Evolutionary conservation across 257 asterid species (phyloP).

Genomic region (Primulina eburnea): DNA sequence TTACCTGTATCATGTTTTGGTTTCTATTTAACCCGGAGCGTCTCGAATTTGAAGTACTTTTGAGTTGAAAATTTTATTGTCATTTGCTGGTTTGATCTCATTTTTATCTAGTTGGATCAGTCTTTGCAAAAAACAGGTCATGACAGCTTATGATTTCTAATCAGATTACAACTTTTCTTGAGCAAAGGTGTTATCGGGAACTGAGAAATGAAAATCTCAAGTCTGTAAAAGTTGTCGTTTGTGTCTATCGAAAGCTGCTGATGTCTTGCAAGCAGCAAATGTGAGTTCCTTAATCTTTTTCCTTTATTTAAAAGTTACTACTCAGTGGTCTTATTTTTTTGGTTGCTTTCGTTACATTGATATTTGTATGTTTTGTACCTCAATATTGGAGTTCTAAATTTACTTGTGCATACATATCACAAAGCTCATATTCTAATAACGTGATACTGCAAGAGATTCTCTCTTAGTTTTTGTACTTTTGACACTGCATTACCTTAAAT

Average conservation of each 20-base stretch:
- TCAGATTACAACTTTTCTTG: slow-evolving; percentile 73
- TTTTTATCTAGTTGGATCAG: slow-evolving; percentile 1
- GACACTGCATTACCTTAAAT: slow-evolving; percentile 1
- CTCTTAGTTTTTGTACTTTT: slow-evolving; percentile 1
- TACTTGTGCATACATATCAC: background rate
- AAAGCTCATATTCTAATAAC: background rate
- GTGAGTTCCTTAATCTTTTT: slow-evolving; percentile 48
- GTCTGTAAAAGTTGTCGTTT: slow-evolving; percentile 57
- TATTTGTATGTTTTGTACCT: slow-evolving; percentile 14
- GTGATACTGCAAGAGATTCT: background rate
- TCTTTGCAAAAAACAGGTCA: slow-evolving; percentile 6
- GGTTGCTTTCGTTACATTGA: slow-evolving; percentile 16
- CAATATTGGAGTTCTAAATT: slow-evolving; percentile 20
- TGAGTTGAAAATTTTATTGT: slow-evolving; percentile 10
- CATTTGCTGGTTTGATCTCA: slow-evolving; percentile 17
- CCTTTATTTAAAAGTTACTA: slow-evolving; percentile 23
- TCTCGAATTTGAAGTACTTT: slow-evolving; percentile 11
- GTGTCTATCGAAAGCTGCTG: slow-evolving; percentile 63
- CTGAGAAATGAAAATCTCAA: slow-evolving; percentile 55
- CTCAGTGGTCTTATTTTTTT: slow-evolving; percentile 3
- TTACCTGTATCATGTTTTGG: background rate
- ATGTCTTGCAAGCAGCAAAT: slow-evolving; percentile 68
- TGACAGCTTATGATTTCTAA: slow-evolving; percentile 23
- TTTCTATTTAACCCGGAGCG: background rate
- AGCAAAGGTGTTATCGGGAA: slow-evolving; percentile 72